Percentiles rank a stretch among this genome's conserved stretches.
These are phyloP conservation scores for Ogataea pignaliae DNA, from an alignment of 805 yeast species.

Conservation along the genomic window DNA sequence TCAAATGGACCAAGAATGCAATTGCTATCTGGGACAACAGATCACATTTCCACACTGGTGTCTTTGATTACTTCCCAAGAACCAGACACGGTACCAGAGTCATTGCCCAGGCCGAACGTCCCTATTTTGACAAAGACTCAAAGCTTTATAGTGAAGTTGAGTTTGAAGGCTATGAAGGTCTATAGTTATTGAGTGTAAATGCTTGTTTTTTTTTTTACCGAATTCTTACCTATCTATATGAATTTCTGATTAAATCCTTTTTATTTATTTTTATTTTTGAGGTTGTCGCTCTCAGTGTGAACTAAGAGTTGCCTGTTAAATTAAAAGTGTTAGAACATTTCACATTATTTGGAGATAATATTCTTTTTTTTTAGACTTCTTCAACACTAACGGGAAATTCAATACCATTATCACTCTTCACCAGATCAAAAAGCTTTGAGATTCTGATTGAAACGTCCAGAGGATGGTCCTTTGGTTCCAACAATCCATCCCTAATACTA, in stretches of 20 bases:
- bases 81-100: conserved; percentile 20
- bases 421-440: conserved; percentile 41
- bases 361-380: too few relatives aligned
- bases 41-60: conserved; percentile 39
- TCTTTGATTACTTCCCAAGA: conserved; percentile 17
- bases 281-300: too few relatives aligned
- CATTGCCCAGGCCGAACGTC: conserved; percentile 21
- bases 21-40: conserved; percentile 62
- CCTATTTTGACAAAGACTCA: conserved; percentile 35
- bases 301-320: too few relatives aligned
- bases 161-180: conserved; percentile 4
- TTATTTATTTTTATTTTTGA: too few relatives aligned
- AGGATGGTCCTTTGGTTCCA: conserved; percentile 30
- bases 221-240: too few relatives aligned
- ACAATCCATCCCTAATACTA: conserved; percentile 36
- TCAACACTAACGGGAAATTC: conserved; percentile 30
- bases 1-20: conserved; percentile 43
- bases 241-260: too few relatives aligned
- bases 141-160: conserved; percentile 17
- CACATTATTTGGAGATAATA: too few relatives aligned
- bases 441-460: conserved; percentile 42
- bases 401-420: conserved; percentile 39
- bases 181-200: conserved; percentile 1
- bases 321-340: too few relatives aligned
- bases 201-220: too few relatives aligned